Evolutionary conservation across 164 flowering plant genomes (phyloP), one percentile per base, ranked within the genome.

Genomic region (Santalum album): DNA sequence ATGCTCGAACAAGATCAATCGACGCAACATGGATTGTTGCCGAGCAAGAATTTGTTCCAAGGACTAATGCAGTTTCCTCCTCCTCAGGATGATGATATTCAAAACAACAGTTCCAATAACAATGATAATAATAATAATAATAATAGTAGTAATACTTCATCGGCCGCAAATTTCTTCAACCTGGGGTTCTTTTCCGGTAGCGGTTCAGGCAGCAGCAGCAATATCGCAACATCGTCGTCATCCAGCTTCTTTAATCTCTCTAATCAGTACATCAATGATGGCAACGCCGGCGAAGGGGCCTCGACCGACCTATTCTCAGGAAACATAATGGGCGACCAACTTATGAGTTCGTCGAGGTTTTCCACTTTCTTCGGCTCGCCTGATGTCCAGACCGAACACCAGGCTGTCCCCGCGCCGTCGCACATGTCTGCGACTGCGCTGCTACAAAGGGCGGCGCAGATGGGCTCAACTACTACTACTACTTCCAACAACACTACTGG

Each of bases 341-440:
- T 72, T 49, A 60, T 59, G 7, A 15, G 42, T 0, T 38, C 42
- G 15, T 38, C 42, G 15, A 16, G 42, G 0, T 15, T 15, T 3
- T 60, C 75, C 0, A 54, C 58, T 40, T 45, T 69, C 20, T 54
- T 80, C 29, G 75, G 78, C 45, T 70, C 75, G 15, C 78, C 56
- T 51, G 67, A 53, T 59, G 20, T 40, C 29, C 53, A 73, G 16
- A 12, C 65, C 25, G 80, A 69, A 47, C 58, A 63, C n/a, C 72
- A 72, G 4, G 49, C 43, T 44, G 51, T 61, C 1, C 6, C 12
- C 7, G 29, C 64, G 22, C 72, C 88, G 22, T 70, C 86, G 1
- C 84, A 80, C 32, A 81, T 84, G 90, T 84, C 95, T 11, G 95
- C 97, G 1, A 90, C 97, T 10, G 90, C 92, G 27, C 57, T 87